A percentile compares a stretch with the other conserved stretches of the same genome.
These are phyloP conservation scores for Aureobasidium namibiae DNA, from an alignment of 2,329 filamentous ascomycete species.

Conservation along the genomic window DNA sequence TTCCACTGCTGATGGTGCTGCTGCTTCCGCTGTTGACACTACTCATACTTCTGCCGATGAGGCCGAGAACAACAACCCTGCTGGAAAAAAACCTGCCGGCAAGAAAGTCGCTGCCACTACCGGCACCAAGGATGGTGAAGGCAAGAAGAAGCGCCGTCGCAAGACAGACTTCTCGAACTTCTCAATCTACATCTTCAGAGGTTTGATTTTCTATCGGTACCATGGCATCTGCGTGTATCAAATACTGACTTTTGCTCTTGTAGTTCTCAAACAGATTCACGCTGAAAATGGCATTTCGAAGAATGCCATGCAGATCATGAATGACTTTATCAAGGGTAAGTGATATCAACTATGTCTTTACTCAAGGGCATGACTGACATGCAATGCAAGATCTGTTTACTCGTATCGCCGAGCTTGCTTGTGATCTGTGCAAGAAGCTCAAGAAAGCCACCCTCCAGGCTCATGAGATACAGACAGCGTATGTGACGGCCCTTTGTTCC, in stretches of 20 bases:
- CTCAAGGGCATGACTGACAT: not conserved
- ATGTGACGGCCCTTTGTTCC: not conserved
- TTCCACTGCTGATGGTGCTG: not conserved
- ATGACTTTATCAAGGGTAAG: conserved; percentile 2
- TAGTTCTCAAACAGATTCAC: not conserved
- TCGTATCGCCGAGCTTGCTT: not conserved
- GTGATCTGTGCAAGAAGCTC: conserved; percentile 2
- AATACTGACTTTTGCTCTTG: not conserved
- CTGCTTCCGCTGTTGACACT: not conserved
- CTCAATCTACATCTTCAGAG: not conserved
- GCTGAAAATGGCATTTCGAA: not conserved
- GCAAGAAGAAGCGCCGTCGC: not conserved
- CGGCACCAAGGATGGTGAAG: conserved; percentile 16
- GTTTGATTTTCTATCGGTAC: not conserved
- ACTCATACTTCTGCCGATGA: not conserved
- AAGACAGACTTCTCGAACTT: not conserved
- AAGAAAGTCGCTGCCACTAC: conserved; percentile 58
- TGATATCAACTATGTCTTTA: not conserved
- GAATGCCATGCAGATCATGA: not conserved
- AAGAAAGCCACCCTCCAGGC: not conserved
- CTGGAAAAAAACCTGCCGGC: not conserved
- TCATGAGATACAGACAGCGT: conserved; percentile 1
- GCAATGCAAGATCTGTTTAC: not conserved
- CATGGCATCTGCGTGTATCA: not conserved
- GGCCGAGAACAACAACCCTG: not conserved